phyloP scores from a whole-genome alignment of 2,329 filamentous ascomycete species.

The Colletotrichum nymphaeae region DNA sequence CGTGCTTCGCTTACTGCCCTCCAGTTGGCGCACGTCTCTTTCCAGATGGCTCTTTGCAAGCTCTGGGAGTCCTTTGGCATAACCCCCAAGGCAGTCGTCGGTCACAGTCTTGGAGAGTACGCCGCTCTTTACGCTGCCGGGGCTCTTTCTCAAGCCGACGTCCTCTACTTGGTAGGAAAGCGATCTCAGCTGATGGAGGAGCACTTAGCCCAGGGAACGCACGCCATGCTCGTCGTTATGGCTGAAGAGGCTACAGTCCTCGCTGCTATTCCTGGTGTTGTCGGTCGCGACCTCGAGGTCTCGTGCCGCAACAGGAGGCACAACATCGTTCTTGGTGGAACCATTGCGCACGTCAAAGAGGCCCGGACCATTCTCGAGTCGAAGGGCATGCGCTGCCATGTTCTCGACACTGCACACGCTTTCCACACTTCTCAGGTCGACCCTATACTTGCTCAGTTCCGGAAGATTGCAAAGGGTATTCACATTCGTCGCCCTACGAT shows the following conservation, averaged over 20 bases:
- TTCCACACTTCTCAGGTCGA: conserved; percentile 67
- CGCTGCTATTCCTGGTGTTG: conserved; percentile 59
- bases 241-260: conserved; percentile 62
- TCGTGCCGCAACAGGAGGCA: conserved; percentile 82
- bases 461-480: conserved; percentile 53
- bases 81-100: conserved; percentile 64
- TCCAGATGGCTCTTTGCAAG: conserved; percentile 67
- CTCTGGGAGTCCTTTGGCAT: conserved; percentile 68
- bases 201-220: conserved; percentile 73
- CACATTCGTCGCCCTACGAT: conserved; percentile 58
- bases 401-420: conserved; percentile 62
- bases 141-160: conserved; percentile 76
- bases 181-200: conserved; percentile 73
- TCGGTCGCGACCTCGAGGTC: conserved; percentile 52
- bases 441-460: conserved; percentile 68
- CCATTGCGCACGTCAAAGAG: conserved; percentile 51
- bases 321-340: conserved; percentile 75
- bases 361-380: conserved; percentile 51
- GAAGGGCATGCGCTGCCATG: conserved; percentile 53
- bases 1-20: conserved; percentile 60
- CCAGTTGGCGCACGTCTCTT: conserved; percentile 63
- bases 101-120: conserved; percentile 78
- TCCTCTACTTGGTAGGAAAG: conserved; percentile 76
- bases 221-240: conserved; percentile 66
- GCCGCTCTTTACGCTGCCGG: conserved; percentile 78